Evolutionary conservation across 2,329 filamentous ascomycete species (phyloP), one percentile per base, ranked within the genome.

Genomic region (Aspergillus udagawae): DNA sequence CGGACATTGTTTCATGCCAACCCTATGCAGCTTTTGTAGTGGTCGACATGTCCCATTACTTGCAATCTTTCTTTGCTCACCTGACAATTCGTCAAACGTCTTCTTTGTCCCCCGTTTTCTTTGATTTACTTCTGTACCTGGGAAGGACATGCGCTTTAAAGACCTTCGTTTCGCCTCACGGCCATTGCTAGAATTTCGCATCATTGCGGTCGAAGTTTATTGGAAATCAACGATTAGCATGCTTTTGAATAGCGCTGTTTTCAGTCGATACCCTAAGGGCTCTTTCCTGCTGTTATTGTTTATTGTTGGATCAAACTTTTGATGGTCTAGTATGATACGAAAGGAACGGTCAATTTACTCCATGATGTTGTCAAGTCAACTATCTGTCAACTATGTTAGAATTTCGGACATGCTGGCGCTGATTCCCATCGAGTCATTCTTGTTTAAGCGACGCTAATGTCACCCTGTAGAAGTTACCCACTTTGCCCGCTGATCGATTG

Each of bases 1-100:
- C 69, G 71, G 71, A 74, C 72, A 44, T 52, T 64, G 52, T 63
- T 57, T 53, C 55, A 63, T 57, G 57, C 63, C 52, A 51, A 60
- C 45, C 23, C 49, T 59, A 21, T 52, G 52, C 45, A 41, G 49
- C 44, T 52, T 32, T 54, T 49, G 48, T 52, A 54, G 50, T 35
- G 48, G 53, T 61, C 29, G 48, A 59, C 54, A 61, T 57, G 47
- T 54, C 51, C 54, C 42, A 25, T 57, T 50, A 57, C 57, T 59
- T 58, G 38, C 50, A 49, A 35, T 54, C n/a, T 52, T 47, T 7
- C n/a, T 23, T 47, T 25, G 14, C 44, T 23, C 23, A 10, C 21
- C 25, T 14, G 12, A 47, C 44, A 14, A 45, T 12, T 44, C 10
- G 41, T 10, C 41, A 47, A 23, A 5, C 44, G 6, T 7, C 59